These are phyloP conservation scores for Rhodotorula paludigena DNA, from an alignment of 768 basidiomycete genomes.

Conservation along the genomic window DNA sequence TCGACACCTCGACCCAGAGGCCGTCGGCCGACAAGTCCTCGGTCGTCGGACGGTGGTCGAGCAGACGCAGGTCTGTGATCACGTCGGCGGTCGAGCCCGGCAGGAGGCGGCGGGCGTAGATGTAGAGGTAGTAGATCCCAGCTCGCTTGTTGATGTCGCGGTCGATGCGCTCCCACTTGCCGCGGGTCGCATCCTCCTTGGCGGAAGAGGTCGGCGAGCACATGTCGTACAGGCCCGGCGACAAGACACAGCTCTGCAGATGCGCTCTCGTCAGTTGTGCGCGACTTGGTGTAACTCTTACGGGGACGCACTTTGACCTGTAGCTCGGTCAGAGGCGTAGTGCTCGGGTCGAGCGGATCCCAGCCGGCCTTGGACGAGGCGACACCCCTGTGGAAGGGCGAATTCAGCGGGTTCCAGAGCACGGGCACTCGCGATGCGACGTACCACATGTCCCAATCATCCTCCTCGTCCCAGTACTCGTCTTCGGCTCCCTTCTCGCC, in stretches of 20 bases:
- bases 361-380: neutral
- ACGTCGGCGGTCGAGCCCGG: constrained; percentile 12
- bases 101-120: constrained; percentile 30
- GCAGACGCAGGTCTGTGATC: constrained; percentile 26
- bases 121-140: constrained; percentile 60
- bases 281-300: neutral
- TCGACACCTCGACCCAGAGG: constrained; percentile 60
- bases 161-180: constrained; percentile 82
- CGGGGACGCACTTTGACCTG: constrained; percentile 13
- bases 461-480: constrained; percentile 20
- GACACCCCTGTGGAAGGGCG: too few species aligned
- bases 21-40: constrained; percentile 55
- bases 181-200: constrained; percentile 45
- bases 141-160: constrained; percentile 68
- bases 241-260: constrained; percentile 37
- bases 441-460: constrained; percentile 16
- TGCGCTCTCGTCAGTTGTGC: too few species aligned
- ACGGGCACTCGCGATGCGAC: too few species aligned
- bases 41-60: constrained; percentile 66
- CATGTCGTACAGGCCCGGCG: constrained; percentile 39
- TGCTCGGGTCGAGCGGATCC: constrained; percentile 20
- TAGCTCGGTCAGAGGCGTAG: constrained; percentile 32
- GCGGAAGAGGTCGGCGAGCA: constrained; percentile 33
- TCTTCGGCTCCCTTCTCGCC: neutral
- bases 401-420: too few species aligned